phyloP scores from a whole-genome alignment of 352 stramenopile species.

The Phytophthora megakarya region DNA sequence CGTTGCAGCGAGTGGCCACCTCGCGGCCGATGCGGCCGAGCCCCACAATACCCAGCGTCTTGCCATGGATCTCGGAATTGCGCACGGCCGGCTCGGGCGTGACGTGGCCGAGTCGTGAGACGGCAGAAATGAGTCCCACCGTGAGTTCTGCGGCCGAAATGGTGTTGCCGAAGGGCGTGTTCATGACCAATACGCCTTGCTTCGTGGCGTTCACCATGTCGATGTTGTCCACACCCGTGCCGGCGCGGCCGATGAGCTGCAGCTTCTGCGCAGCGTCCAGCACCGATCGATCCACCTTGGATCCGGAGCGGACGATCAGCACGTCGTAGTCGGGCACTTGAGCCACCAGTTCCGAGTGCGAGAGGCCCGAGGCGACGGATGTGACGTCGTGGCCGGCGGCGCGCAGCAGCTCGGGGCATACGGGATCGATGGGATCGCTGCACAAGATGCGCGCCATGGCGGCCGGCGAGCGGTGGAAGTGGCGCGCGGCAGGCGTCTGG shows the following conservation, averaged over 20 bases:
- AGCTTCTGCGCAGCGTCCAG: slow-evolving; percentile 65
- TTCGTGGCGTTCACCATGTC: slow-evolving; percentile 91
- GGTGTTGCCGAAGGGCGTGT: slow-evolving; percentile 96
- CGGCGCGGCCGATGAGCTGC: slow-evolving; percentile 89
- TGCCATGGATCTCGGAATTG: slow-evolving; percentile 64
- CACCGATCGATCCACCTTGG: slow-evolving; percentile 73
- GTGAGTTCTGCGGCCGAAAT: slow-evolving; percentile 95
- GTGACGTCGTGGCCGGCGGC: slow-evolving; percentile 87
- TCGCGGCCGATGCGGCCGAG: slow-evolving; percentile 94
- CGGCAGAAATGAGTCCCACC: slow-evolving; percentile 87
- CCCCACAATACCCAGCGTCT: slow-evolving; percentile 89
- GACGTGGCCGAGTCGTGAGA: slow-evolving; percentile 45
- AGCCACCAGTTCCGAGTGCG: slow-evolving; percentile 65
- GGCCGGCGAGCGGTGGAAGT: slow-evolving; percentile 47
- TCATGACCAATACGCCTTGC: slow-evolving; percentile 95
- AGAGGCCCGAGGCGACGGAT: slow-evolving; percentile 44
- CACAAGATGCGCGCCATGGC: slow-evolving; percentile 87
- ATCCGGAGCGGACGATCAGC: slow-evolving; percentile 87
- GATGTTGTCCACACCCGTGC: slow-evolving; percentile 95
- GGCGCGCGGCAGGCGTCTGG: slow-evolving; percentile 17
- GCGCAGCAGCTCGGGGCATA: slow-evolving; percentile 81
- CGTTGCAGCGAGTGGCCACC: slow-evolving; percentile 92
- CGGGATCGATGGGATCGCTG: slow-evolving; percentile 85
- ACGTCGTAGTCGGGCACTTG: slow-evolving; percentile 88
- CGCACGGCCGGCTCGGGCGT: slow-evolving; percentile 31